Percentiles rank a stretch among this genome's conserved stretches.
These are phyloP conservation scores for Austroboletus niveus DNA, from an alignment of 1,284 basidiomycete genomes.

Conservation along the genomic window DNA sequence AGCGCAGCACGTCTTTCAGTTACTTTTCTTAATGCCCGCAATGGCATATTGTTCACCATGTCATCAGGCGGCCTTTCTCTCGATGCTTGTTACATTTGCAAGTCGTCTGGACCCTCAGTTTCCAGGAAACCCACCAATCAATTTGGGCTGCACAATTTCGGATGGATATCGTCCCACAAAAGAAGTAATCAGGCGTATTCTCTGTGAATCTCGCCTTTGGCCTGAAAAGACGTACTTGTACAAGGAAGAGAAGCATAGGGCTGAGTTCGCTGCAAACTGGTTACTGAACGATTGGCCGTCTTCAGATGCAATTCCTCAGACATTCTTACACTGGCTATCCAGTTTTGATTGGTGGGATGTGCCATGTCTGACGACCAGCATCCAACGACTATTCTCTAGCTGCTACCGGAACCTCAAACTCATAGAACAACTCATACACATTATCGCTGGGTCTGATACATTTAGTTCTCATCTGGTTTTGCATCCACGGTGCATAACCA, in stretches of 20 bases:
- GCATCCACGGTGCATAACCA: background rate
- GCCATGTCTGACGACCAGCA: background rate
- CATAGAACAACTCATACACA: background rate
- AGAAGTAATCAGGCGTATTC: background rate
- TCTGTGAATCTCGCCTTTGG: background rate
- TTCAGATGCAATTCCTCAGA: background rate
- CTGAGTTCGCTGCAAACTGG: background rate
- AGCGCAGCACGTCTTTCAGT: background rate
- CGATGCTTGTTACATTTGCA: background rate
- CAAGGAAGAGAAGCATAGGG: no score
- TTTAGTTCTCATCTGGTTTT: background rate
- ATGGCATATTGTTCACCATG: background rate
- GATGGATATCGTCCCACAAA: background rate
- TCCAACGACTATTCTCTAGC: background rate
- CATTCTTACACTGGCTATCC: background rate
- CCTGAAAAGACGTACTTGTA: background rate
- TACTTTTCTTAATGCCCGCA: background rate
- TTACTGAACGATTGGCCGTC: background rate
- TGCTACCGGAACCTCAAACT: background rate
- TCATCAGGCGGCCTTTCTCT: background rate
- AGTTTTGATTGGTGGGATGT: background rate
- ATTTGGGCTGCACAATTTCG: background rate
- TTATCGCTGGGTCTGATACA: background rate
- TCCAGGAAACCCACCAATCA: background rate
- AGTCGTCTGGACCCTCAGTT: background rate